Base-by-base conservation (phyloP, 23 red algal species). In the Gracilaria domingensis region DNA sequence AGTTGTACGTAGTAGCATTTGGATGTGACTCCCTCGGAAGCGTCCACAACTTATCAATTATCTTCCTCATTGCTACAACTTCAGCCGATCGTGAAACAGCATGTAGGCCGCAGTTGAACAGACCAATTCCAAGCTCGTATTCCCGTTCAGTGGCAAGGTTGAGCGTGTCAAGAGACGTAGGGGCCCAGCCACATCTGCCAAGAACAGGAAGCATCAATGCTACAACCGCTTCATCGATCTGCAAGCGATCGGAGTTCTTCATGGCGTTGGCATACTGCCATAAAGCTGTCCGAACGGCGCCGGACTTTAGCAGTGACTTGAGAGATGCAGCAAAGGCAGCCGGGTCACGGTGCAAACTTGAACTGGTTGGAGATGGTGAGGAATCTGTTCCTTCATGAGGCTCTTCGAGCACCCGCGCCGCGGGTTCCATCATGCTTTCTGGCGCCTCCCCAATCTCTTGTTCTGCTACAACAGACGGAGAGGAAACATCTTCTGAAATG, bases 1-100 rank as follows among this genome's bases (percentile, higher is more conserved):
- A 92, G 66, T 83, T 92, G 38, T 84, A 92, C 8, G 58, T 73
- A n/a, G 80, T 84, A 11, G 89, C 89, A 48, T 92, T 84, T 32
- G 89, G 89, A 38, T 62, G 59, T 16, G 62, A 83, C 14, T 58
- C 66, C 40, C 44, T 36, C 12, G 56, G 56, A 64, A 83, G 38
- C 18, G 36, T 75, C 89, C 89, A 92, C 89, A 92, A 84, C 3
- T 29, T 18, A 14, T 28, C 47, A 50, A 92, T 75, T 18, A 77
- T 60, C 21, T 54, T 37, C 45, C 54, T 24, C 37, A 92, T 84
- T 7, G 59, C 4, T 3, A 60, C 40, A 8, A 47, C 40, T 20
- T 83, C 47, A 61, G 56, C 79, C 7, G 77, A 58, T 56, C 89
- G 60, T 16, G 80, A 53, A 29, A 92, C 54, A 24, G 79, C 89